Conservation (phyloP, 805 yeast species). For the Jamesozyma rosinii region DNA sequence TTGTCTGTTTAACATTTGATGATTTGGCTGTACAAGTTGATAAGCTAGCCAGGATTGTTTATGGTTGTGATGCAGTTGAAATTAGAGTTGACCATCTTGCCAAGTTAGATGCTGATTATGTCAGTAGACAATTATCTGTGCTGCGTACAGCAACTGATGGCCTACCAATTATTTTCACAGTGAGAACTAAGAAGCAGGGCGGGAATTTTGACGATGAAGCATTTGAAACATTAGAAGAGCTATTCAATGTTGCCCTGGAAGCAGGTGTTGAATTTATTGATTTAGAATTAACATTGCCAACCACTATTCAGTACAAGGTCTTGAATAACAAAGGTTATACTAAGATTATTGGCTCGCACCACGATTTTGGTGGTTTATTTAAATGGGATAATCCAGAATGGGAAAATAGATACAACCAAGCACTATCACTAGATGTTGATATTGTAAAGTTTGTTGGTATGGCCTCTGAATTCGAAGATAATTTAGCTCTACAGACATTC, state of each 20-base stretch:
- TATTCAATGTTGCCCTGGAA: conserved; percentile 56
- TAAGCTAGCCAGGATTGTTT: conserved; percentile 42
- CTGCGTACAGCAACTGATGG: conserved; percentile 50
- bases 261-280: conserved; percentile 77
- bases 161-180: conserved; percentile 76
- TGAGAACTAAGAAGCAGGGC: conserved; percentile 73
- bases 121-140: conserved; percentile 63
- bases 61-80: conserved; percentile 78
- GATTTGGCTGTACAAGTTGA: conserved; percentile 43
- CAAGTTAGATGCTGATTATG: conserved; percentile 42
- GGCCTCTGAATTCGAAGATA: conserved; percentile 58
- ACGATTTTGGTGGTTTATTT: conserved; percentile 55
- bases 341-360: conserved; percentile 73
- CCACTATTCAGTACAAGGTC: conserved; percentile 42
- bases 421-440: conserved; percentile 56
- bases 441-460: conserved; percentile 75
- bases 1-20: conserved; percentile 62
- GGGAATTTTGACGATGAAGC: conserved; percentile 66
- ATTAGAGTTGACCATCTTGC: conserved; percentile 66
- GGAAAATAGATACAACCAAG: conserved; percentile 63
- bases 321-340: conserved; percentile 49
- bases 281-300: conserved; percentile 64
- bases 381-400: conserved; percentile 66
- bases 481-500: conserved; percentile 61
- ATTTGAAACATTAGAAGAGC: conserved; percentile 36